Evolutionary conservation across 495 filamentous ascomycete species (phyloP).

Genomic region (Tuber umbilicatum): DNA sequence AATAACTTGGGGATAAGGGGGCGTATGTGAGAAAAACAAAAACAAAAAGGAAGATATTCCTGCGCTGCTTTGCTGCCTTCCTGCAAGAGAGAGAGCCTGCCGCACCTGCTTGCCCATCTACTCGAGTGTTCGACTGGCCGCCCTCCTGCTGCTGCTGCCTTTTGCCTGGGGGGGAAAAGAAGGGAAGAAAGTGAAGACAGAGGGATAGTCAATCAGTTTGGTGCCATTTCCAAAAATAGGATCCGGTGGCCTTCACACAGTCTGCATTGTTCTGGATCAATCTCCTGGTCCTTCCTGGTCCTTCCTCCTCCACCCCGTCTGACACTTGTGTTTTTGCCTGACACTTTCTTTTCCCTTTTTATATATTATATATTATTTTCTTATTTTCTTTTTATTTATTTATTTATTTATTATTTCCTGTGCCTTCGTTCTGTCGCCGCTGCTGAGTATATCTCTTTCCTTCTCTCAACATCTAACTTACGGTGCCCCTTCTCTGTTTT

Average conservation of each 20-base stretch:
- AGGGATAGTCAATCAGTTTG: neutral
- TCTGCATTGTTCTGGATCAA: neutral
- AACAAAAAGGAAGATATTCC: neutral
- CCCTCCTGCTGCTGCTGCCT: neutral
- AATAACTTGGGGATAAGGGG: neutral
- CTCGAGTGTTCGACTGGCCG: neutral
- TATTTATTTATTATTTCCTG: conserved; percentile 2
- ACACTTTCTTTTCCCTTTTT: conserved; percentile 4
- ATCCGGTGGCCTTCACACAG: neutral
- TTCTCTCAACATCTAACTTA: neutral
- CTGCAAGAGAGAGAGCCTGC: neutral
- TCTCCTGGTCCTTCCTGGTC: neutral
- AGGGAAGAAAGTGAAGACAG: neutral
- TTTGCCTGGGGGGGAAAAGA: neutral
- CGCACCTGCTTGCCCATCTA: neutral
- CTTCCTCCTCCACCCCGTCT: neutral
- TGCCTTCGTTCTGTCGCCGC: neutral
- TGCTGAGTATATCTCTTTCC: neutral
- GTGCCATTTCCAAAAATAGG: neutral
- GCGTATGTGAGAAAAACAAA: neutral
- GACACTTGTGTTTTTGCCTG: neutral
- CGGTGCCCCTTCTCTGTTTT: neutral
- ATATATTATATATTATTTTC: neutral
- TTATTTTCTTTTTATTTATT: neutral
- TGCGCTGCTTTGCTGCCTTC: neutral